Percentiles rank a stretch among this genome's conserved stretches.
Conservation (phyloP, 257 asterid genomes). For the Cruciata laevipes region DNA sequence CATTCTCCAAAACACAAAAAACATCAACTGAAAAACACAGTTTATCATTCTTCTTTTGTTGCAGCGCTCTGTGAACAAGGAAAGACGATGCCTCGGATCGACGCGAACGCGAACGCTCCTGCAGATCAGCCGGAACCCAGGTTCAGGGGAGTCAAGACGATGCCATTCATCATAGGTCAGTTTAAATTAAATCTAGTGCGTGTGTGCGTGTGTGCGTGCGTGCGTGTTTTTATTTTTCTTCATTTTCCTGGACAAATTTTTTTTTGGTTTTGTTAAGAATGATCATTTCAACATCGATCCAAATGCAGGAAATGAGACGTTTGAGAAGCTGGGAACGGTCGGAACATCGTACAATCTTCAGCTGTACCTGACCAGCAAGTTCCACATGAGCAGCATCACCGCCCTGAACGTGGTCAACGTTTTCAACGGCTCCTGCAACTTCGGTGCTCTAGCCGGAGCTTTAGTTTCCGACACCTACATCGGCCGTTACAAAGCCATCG, state of each 20-base stretch:
- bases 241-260: too few species aligned
- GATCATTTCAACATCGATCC: too few species aligned
- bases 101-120: neutral
- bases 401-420: constrained; percentile 55
- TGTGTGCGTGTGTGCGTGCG: neutral
- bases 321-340: constrained; percentile 58
- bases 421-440: constrained; percentile 62
- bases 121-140: neutral
- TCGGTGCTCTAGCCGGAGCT: constrained; percentile 62
- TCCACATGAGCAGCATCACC: constrained; percentile 49
- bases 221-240: too few species aligned
- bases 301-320: constrained; percentile 50
- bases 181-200: neutral
- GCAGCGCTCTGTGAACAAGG: too few species aligned
- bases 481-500: constrained; percentile 64
- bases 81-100: neutral
- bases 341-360: constrained; percentile 52
- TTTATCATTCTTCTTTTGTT: too few species aligned
- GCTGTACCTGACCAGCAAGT: constrained; percentile 55
- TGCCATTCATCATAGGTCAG: constrained; percentile 16
- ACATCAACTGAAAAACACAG: too few species aligned
- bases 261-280: too few species aligned
- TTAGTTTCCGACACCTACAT: constrained; percentile 55
- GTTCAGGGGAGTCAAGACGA: constrained; percentile 8
- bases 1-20: too few species aligned